A percentile compares a stretch with the other conserved stretches of the same genome.
Conservation (phyloP, 2,329 filamentous ascomycete genomes). For the Aspergillus thermomutatus region DNA sequence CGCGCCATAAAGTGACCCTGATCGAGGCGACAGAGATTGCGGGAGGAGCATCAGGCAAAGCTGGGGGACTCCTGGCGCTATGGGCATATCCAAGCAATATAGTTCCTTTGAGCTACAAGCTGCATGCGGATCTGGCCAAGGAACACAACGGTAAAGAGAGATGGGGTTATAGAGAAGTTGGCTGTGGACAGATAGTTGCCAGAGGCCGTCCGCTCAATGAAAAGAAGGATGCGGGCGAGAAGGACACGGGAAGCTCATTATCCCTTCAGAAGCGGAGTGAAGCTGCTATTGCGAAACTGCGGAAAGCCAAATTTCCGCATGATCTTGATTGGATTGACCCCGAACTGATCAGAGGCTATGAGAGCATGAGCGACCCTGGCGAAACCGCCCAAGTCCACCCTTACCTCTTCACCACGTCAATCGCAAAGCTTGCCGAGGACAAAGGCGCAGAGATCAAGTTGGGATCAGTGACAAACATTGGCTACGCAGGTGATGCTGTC, state of each 20-base stretch:
- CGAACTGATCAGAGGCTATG: conserved; percentile 65
- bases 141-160: conserved; percentile 72
- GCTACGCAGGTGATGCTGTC: conserved; percentile 52
- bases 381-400: conserved; percentile 95
- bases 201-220: conserved; percentile 41
- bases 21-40: conserved; percentile 84
- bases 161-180: conserved; percentile 84
- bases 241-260: conserved; percentile 36
- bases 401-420: conserved; percentile 80
- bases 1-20: conserved; percentile 74
- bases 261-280: conserved; percentile 56
- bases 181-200: conserved; percentile 66
- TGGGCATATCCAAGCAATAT: conserved; percentile 88
- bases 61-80: conserved; percentile 80
- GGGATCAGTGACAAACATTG: conserved; percentile 67
- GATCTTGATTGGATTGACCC: conserved; percentile 83
- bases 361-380: conserved; percentile 75
- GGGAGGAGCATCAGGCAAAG: conserved; percentile 90
- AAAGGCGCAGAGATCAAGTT: conserved; percentile 66
- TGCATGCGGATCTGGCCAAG: conserved; percentile 80
- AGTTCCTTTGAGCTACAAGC: conserved; percentile 77
- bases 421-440: conserved; percentile 71
- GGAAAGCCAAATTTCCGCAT: conserved; percentile 62
- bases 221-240: conserved; percentile 26
- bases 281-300: conserved; percentile 49